A percentile compares a stretch with the other conserved stretches of the same genome.
Evolutionary conservation across 2,329 filamentous ascomycete species (phyloP).

Genomic region (Apiospora arundinis): DNA sequence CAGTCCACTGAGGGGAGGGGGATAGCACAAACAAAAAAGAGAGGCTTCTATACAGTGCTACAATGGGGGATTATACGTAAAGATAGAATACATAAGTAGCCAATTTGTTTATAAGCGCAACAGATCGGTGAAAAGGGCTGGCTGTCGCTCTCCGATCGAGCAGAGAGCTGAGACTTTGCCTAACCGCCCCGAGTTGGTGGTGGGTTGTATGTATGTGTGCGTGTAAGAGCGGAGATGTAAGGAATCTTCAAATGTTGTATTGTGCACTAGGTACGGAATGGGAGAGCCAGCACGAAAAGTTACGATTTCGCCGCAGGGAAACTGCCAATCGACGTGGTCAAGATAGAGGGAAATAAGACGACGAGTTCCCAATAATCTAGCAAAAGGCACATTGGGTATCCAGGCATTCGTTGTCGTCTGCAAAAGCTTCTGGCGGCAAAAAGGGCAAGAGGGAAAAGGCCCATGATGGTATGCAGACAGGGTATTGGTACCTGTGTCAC

Average conservation of each 20-base stretch:
- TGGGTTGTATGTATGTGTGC: constrained; percentile 20
- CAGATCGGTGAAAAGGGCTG: background rate
- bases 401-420: background rate
- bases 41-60: background rate
- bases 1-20: background rate
- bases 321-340: constrained; percentile 8
- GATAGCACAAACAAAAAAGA: background rate
- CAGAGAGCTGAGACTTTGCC: constrained; percentile 17
- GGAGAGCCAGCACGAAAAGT: background rate
- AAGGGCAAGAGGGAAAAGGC: constrained; percentile 18
- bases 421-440: constrained; percentile 16
- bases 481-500: constrained; percentile 19
- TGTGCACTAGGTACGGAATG: constrained; percentile 19
- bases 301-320: background rate
- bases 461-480: constrained; percentile 17
- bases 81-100: background rate
- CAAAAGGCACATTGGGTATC: constrained; percentile 5
- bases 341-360: background rate
- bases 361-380: background rate
- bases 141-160: constrained; percentile 7
- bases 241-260: constrained; percentile 21
- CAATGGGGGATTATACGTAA: background rate
- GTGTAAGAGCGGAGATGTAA: constrained; percentile 15
- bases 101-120: background rate
- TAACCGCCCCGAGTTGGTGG: constrained; percentile 8